Base-by-base conservation (phyloP, 371 early-diverging fungal species). In the Capniomyces stellatus region DNA sequence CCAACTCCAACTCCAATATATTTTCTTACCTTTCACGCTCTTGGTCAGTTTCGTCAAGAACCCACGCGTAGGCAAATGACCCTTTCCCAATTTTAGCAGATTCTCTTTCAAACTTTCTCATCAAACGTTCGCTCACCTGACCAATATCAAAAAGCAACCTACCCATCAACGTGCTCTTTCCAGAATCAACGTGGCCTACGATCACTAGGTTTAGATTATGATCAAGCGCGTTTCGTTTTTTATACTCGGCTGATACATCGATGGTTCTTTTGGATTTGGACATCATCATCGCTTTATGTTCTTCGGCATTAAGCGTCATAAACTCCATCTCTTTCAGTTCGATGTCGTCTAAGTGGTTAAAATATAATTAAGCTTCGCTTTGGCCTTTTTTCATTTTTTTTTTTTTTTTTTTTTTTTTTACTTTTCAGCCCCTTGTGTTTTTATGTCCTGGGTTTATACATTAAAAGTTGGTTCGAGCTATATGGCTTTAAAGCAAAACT, bases 131-230 rank as follows among this genome's bases (percentile, higher is more conserved):
- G 49, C 82, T 84, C 23, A 98, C 92, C 52, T 90, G 82, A 4
- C 92, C 93, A 29, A 91, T 66, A 19, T 80, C 71, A 54, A 82
- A 85, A 8, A 98, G 74, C 55, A 98, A 67, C 60, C 97, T 93
- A 0, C 99, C 99, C 89, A 96, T 92, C 55, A 94, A 71, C 6
- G 99, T 99, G 40, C 88, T 87, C 71, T 99, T 98, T 51, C 95
- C 99, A 3, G 98, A 92, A 72, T 99, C 99, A 6, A 99, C 99
- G 64, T 99, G 99, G 0, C 98, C 54, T 57, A 91, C 81, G 6
- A 92, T 80, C 1, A 90, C 86, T 27, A 95, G 64, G 52, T 90
- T 92, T 46, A 92, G 49, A 12, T 73, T 72, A 8, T 76, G 76
- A 53, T 87, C 87, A 22, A 75, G 78, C 8, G 69, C 64, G 3